Evolutionary conservation across 768 basidiomycete genomes (phyloP).

Genomic region (Lactarius deliciosus): DNA sequence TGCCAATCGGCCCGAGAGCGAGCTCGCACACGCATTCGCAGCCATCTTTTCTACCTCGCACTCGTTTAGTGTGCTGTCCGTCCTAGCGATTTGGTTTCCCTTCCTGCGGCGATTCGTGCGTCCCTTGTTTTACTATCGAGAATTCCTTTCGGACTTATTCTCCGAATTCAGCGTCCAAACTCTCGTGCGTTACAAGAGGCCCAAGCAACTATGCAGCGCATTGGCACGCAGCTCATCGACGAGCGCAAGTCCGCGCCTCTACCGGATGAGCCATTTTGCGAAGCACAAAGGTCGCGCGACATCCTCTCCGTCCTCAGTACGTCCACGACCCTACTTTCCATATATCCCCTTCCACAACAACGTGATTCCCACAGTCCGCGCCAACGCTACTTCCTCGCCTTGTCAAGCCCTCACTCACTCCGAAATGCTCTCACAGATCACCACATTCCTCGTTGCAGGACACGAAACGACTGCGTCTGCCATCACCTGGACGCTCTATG

Average conservation of each 20-base stretch:
- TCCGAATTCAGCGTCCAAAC: slow-evolving; percentile 18
- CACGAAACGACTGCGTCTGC: slow-evolving; percentile 62
- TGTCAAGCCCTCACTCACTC: slow-evolving; percentile 51
- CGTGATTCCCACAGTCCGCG: slow-evolving; percentile 47
- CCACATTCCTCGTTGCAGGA: slow-evolving; percentile 63
- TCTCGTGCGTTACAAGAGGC: slow-evolving; percentile 18
- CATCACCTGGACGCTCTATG: slow-evolving; percentile 62
- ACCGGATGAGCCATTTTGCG: background rate
- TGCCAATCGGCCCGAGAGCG: slow-evolving; percentile 40
- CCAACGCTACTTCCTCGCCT: slow-evolving; percentile 50
- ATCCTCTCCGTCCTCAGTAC: slow-evolving; percentile 29
- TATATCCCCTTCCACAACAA: background rate
- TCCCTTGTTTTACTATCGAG: slow-evolving; percentile 37
- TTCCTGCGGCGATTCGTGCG: slow-evolving; percentile 53
- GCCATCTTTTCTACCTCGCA: slow-evolving; percentile 54
- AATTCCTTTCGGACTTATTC: slow-evolving; percentile 34
- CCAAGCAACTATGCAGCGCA: slow-evolving; percentile 22
- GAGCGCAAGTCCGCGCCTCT: slow-evolving; percentile 15
- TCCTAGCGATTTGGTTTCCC: slow-evolving; percentile 60
- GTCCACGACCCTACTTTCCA: background rate
- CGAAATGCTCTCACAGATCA: slow-evolving; percentile 64
- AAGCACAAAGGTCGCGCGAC: slow-evolving; percentile 19
- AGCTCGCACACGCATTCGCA: slow-evolving; percentile 55
- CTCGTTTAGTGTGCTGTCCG: slow-evolving; percentile 51
- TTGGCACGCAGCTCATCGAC: slow-evolving; percentile 27